phyloP scores from a whole-genome alignment of 176 grass and related monocot genomes.

The Oryza nivara region DNA sequence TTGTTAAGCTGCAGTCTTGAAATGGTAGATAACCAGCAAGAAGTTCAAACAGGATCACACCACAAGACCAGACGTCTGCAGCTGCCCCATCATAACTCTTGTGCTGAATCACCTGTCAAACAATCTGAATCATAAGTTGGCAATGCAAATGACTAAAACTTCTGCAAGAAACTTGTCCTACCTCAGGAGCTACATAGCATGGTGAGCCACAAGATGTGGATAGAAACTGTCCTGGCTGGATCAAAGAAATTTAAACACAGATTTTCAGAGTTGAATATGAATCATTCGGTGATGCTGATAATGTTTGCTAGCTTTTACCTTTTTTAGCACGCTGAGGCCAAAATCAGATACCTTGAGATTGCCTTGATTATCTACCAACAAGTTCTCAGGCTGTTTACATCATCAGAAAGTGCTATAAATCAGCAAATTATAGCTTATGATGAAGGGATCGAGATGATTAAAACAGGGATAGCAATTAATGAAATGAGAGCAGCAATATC shows the following conservation, averaged over 20 bases:
- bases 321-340: constrained; percentile 60
- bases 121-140: not conserved
- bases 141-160: not conserved
- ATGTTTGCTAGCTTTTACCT: constrained; percentile 31
- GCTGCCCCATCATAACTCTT: constrained; percentile 65
- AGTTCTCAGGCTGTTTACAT: constrained; percentile 68
- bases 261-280: not conserved
- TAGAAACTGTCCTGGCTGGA: constrained; percentile 64
- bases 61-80: constrained; percentile 75
- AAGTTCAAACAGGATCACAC: constrained; percentile 77
- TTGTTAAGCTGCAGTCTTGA: constrained; percentile 53
- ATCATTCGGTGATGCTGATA: not conserved
- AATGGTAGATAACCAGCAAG: constrained; percentile 77
- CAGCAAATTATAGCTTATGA: constrained; percentile 4
- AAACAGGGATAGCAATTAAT: not conserved
- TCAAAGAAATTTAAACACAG: not conserved
- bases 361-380: constrained; percentile 67
- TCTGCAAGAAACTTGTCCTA: constrained; percentile 36
- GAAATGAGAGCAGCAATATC: not conserved
- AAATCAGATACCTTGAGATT: constrained; percentile 83
- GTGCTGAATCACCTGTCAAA: constrained; percentile 68
- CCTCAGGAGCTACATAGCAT: constrained; percentile 81
- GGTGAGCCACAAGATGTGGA: constrained; percentile 77
- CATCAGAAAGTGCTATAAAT: constrained; percentile 26
- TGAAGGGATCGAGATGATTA: not conserved